Base-by-base conservation (phyloP, 345 rosid species). In the Fremontodendron californicum region DNA sequence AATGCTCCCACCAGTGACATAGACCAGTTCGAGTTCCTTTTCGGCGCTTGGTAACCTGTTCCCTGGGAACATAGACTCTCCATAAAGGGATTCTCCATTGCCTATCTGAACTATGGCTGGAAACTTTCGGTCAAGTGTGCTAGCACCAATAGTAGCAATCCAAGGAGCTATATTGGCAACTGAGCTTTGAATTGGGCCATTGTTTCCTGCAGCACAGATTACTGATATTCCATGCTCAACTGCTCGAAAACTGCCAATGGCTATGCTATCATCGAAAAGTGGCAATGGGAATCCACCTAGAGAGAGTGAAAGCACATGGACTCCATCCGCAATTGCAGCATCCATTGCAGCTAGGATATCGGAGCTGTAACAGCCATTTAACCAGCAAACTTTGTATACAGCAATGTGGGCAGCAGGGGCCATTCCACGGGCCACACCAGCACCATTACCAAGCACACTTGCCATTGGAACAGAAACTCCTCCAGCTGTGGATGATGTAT, bases 81-180 rank as follows among this genome's bases (percentile, higher is more conserved):
- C 99, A 2, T 90, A 92, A 3, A 93, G 83, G 75, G 69, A 79
- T 78, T 85, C 82, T 75, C 94, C 88, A 27, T 86, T 86, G 0
- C 88, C 93, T 81, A 85, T 69, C 37, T 85, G 86, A 40, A 92
- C 89, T 1, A 90, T 73, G 23, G 96, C 99, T 0, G 99, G 98
- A 60, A 95, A 95, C 51, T 76, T 87, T 61, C 99, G 78, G 83
- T 95, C 96, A 1, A 95, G 86, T 19, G 99, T 93, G 81, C 99
- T 90, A 23, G 99, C 99, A 0, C 97, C 99, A 18, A 95, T 61
- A 0, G 99, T 93, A 65, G 91, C 82, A 67, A 93, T 85, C 99
- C 99, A 95, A 10, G 99, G 99, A 60, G 99, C 97, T 77, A 85
- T 90, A 49, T 93, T 95, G 58, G 97, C 93, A 48, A 95, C 97